Evolutionary conservation across 257 asterid genomes (phyloP), one percentile per base, ranked within the genome.

Genomic region (Solanum ossicruentum): DNA sequence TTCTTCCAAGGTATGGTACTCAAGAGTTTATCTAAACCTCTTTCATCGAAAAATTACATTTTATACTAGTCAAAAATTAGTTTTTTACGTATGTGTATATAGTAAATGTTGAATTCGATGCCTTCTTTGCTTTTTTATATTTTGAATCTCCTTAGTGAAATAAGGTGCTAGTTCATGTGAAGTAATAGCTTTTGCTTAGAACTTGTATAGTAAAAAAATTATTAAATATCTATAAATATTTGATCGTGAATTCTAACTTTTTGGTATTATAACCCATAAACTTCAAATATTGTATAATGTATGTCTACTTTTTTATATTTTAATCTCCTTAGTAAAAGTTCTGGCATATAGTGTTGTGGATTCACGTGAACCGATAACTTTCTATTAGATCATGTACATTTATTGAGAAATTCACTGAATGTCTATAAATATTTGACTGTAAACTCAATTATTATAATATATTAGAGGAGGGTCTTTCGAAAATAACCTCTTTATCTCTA

Each of bases 21-120:
- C 52, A 69, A 17, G 1, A 21, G 10, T 60, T 85, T 81, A 8
- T 10, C 72, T 51, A 84, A 47, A 51, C 13, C 20, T 56, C 86
- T 67, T 87, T 86, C 43, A 6, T 12, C 91, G 93, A 91, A 86
- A 6, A n/a, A 51, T 66, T 66, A 66, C 2, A 61, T 12, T 26
- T 15, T 1, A 12, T 21, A 7, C 12, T 23, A 12, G 18, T 26
- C 2, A 63, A 63, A 23, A 10, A 0, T 26, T 63, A 21, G 0
- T 10, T 4, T 23, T 63, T 63, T 10, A 23, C 7, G 3, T 10
- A 10, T 13, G 3, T 26, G 6, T 65, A 26, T 13, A 17, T 16
- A 32, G 13, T 39, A 16, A 26, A 36, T 3, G 4, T 36, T 69
- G 15, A 69, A 17, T 17, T 15, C 17, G 0, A 20, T 0, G 0